Evolutionary conservation across 768 basidiomycete species (phyloP).

Genomic region (Phanerochaete carnosa): DNA sequence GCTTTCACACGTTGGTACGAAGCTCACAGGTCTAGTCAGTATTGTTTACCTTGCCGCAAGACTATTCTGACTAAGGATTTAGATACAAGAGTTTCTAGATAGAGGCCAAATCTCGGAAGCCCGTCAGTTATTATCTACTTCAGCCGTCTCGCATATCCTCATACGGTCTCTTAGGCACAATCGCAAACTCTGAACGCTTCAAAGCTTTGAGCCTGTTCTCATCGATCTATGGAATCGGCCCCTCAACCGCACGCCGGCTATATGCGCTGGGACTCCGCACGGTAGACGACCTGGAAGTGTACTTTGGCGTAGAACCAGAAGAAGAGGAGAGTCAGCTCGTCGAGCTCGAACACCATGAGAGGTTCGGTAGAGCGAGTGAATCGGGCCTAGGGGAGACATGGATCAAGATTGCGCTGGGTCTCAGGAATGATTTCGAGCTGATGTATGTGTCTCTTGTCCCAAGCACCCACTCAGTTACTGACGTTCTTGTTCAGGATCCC

Average conservation of each 20-base stretch:
- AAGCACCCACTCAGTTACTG: neutral
- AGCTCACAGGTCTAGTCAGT: slow-evolving; percentile 32
- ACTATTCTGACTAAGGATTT: neutral
- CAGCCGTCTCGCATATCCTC: neutral
- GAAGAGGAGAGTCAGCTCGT: slow-evolving; percentile 27
- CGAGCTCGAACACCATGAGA: slow-evolving; percentile 20
- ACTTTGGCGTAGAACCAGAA: slow-evolving; percentile 47
- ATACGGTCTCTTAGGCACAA: slow-evolving; percentile 15
- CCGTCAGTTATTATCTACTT: slow-evolving; percentile 32
- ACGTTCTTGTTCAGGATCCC: slow-evolving; percentile 48
- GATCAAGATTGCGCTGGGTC: slow-evolving; percentile 56
- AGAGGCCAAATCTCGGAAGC: slow-evolving; percentile 58
- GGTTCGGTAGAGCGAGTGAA: slow-evolving; percentile 15
- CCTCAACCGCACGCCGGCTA: slow-evolving; percentile 61
- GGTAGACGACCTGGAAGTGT: slow-evolving; percentile 63
- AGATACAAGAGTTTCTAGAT: slow-evolving; percentile 65
- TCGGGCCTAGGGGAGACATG: slow-evolving; percentile 33
- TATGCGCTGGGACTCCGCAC: slow-evolving; percentile 66
- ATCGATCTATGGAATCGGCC: slow-evolving; percentile 71
- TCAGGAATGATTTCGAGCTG: slow-evolving; percentile 53
- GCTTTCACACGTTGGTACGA: slow-evolving; percentile 37
- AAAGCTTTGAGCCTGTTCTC: slow-evolving; percentile 54
- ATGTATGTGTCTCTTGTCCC: slow-evolving; percentile 30
- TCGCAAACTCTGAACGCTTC: slow-evolving; percentile 49
- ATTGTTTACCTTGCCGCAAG: neutral